A percentile compares a stretch with the other conserved stretches of the same genome.
Conservation (phyloP, 2,329 filamentous ascomycete genomes). For the Fusarium sp. region DNA sequence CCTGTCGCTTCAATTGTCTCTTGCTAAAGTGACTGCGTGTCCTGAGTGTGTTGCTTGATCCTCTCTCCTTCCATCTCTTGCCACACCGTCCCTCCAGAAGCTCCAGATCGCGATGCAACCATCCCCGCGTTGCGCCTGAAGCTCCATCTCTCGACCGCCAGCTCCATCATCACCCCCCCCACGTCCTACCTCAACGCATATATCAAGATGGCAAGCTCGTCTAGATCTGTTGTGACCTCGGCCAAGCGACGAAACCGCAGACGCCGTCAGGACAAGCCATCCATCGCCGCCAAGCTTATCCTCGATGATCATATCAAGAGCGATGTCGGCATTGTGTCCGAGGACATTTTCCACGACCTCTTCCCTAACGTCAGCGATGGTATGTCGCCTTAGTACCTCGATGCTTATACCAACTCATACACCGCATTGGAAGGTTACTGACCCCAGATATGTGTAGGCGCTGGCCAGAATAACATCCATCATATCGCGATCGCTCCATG, state of each 20-base stretch:
- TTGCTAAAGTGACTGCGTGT: constrained; percentile 9
- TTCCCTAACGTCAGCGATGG: constrained; percentile 72
- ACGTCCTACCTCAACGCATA: background rate
- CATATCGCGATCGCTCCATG: constrained; percentile 82
- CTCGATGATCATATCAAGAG: constrained; percentile 88
- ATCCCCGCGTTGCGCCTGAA: constrained; percentile 33
- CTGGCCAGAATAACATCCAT: constrained; percentile 55
- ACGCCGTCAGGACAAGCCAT: constrained; percentile 75
- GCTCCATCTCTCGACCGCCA: constrained; percentile 26
- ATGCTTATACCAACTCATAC: background rate
- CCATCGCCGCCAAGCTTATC: constrained; percentile 82
- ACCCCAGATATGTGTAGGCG: constrained; percentile 25
- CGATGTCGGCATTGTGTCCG: constrained; percentile 86
- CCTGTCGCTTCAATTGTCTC: constrained; percentile 5
- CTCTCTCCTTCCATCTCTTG: background rate
- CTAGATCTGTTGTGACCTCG: constrained; percentile 41
- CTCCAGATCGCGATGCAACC: constrained; percentile 27
- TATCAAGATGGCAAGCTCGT: constrained; percentile 46
- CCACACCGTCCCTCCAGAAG: constrained; percentile 5
- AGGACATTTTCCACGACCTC: constrained; percentile 85
- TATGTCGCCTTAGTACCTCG: constrained; percentile 52
- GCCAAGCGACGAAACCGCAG: constrained; percentile 61
- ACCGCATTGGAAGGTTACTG: constrained; percentile 5
- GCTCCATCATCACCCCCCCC: constrained; percentile 1
- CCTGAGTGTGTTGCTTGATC: background rate